Evolutionary conservation across 345 rosid species (phyloP), one percentile per base, ranked within the genome.

Genomic region (Turritis glabra): DNA sequence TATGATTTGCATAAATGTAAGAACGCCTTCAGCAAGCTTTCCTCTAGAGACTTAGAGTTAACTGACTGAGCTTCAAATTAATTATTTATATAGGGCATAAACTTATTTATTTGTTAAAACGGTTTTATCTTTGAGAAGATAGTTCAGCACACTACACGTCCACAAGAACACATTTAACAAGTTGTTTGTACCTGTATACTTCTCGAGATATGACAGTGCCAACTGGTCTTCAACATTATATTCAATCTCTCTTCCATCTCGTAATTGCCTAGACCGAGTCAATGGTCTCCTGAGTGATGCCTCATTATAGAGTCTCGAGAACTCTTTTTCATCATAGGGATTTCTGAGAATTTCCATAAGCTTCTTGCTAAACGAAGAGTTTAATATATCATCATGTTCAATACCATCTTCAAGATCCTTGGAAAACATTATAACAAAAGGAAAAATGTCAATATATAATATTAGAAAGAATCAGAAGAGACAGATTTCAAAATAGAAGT

Each of bases 171-270:
- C 19, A 44, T 30, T 58, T 23, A 61, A 56, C 63, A 40, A 38
- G 43, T 18, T 41, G 55, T 19, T 54, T 25, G 69, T 79, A 86
- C 97, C 92, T 10, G 44, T 14, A 67, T 80, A 67, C 12, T 19
- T 62, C 3, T 93, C 89, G 54, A 89, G 81, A 77, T 79, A 89
- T 30, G 98, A 90, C 69, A 37, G 73, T 27, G 79, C 74, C 13
- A 27, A 0, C 74, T 26, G 33, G 70, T 69, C 11, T 9, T 65
- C n/a, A 18, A 54, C 29, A 2, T 48, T 2, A 80, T 41, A 76
- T 13, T 46, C 3, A 54, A 41, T 79, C 12, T 40, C 75, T 43
- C 61, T 71, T 71, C 89, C 87, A 54, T 67, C 59, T 37, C 90
- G 86, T 37, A 83, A 50, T 7, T 76, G 68, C 65, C 40, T 65